Percentiles rank a stretch among this genome's conserved stretches.
Evolutionary conservation across 2,329 filamentous ascomycete genomes (phyloP).

Genomic region (Pestalotiopsis sp.): DNA sequence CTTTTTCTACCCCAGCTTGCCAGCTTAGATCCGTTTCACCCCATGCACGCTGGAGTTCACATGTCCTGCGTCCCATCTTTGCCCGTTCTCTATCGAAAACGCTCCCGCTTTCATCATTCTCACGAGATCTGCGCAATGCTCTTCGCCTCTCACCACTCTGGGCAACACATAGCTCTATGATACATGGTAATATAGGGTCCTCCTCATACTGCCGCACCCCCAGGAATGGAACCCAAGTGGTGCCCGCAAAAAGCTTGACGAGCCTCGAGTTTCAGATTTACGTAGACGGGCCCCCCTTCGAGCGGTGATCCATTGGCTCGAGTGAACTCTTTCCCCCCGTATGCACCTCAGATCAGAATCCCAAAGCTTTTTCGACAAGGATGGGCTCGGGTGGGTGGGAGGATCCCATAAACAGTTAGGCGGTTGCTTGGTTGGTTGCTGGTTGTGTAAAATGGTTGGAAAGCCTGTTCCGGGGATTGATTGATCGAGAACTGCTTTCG

Average conservation of each 20-base stretch:
- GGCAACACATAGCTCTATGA: not conserved
- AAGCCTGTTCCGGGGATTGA: not conserved
- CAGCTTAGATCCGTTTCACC: not conserved
- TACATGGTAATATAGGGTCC: not conserved
- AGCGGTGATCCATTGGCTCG: not conserved
- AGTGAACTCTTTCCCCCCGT: not conserved
- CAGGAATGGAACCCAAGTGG: slow-evolving; percentile 2
- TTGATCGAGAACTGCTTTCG: not conserved
- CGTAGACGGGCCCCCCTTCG: not conserved
- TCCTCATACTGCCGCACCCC: not conserved
- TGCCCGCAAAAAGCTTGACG: slow-evolving; percentile 6
- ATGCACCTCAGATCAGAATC: slow-evolving; percentile 4
- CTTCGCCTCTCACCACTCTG: not conserved
- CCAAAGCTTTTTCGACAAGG: not conserved
- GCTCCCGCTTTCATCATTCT: not conserved
- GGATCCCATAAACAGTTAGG: not conserved
- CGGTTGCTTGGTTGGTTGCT: not conserved
- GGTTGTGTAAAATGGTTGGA: not conserved
- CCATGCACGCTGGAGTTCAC: not conserved
- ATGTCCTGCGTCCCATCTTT: not conserved
- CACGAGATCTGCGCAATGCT: not conserved
- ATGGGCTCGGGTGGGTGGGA: not conserved
- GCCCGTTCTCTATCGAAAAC: not conserved
- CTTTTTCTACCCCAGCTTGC: not conserved
- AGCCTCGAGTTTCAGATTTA: slow-evolving; percentile 8